These are phyloP conservation scores for Tricholoma matsutake DNA, from an alignment of 768 basidiomycete species.

Conservation along the genomic window DNA sequence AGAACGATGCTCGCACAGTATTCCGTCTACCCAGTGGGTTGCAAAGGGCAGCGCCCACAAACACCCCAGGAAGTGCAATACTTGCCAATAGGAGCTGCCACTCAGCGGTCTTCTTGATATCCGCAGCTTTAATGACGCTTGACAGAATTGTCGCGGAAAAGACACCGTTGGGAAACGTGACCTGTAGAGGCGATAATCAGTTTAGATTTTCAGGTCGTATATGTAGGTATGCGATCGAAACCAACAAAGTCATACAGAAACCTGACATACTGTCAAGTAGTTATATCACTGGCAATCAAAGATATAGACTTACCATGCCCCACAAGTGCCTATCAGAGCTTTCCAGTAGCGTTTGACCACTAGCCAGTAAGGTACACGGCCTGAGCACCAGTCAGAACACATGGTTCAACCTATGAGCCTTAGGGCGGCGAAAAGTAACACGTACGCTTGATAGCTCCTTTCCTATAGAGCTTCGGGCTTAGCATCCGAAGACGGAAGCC, in stretches of 20 bases:
- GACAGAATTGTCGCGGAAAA: constrained; percentile 45
- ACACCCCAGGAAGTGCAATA: constrained; percentile 61
- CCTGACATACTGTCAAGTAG: too few species aligned
- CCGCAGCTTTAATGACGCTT: constrained; percentile 53
- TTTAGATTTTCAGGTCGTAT: too few species aligned
- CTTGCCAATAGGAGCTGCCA: constrained; percentile 65
- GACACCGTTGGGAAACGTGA: too few species aligned
- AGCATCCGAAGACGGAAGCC: constrained; percentile 73
- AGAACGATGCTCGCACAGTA: constrained; percentile 35
- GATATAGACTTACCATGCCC: constrained; percentile 51
- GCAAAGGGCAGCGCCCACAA: constrained; percentile 40
- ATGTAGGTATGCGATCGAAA: too few species aligned
- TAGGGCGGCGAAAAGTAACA: background rate
- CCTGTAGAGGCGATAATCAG: too few species aligned
- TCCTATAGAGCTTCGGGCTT: constrained; percentile 58
- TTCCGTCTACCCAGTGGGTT: constrained; percentile 53
- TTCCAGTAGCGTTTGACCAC: constrained; percentile 66
- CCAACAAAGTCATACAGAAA: too few species aligned
- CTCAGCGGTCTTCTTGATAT: constrained; percentile 60
- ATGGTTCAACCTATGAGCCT: background rate
- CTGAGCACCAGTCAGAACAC: constrained; percentile 24
- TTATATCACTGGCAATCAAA: too few species aligned
- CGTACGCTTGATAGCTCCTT: constrained; percentile 63
- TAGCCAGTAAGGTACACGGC: constrained; percentile 56
- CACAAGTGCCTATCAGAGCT: constrained; percentile 65